Evolutionary conservation across 1,284 basidiomycete genomes (phyloP).

Genomic region (Amylostereum chailletii): DNA sequence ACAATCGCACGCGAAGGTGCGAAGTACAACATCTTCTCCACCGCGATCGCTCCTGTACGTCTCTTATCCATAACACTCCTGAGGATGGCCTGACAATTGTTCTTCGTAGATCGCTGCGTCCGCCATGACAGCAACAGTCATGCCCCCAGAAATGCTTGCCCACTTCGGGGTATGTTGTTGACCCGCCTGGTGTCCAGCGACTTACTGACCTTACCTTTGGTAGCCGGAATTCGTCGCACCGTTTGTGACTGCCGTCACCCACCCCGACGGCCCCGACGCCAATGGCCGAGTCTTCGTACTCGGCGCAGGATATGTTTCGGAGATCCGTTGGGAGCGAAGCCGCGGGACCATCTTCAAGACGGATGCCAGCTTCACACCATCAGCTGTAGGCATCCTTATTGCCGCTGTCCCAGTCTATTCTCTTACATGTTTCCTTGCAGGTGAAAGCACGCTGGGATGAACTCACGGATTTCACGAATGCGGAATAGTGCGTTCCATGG

Average conservation of each 20-base stretch:
- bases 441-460: constrained; percentile 78
- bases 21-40: constrained; percentile 89
- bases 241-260: constrained; percentile 73
- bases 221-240: constrained; percentile 92
- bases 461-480: constrained; percentile 74
- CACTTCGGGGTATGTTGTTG: constrained; percentile 61
- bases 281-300: constrained; percentile 90
- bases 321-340: constrained; percentile 91
- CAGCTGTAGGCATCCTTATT: constrained; percentile 55
- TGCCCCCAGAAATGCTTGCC: constrained; percentile 95
- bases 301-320: constrained; percentile 89
- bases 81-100: background rate
- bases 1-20: constrained; percentile 86
- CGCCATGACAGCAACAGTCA: constrained; percentile 89
- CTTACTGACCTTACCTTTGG: background rate
- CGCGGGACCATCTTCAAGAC: constrained; percentile 87
- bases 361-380: constrained; percentile 88
- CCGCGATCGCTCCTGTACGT: constrained; percentile 83
- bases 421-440: constrained; percentile 22
- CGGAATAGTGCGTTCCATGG: constrained; percentile 53
- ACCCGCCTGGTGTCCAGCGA: constrained; percentile 1
- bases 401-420: background rate
- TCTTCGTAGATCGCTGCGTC: constrained; percentile 76
- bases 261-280: constrained; percentile 76
- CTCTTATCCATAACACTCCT: background rate